Evolutionary conservation across 2,329 filamentous ascomycete genomes (phyloP).

Genomic region (Hymenoscyphus repandus): DNA sequence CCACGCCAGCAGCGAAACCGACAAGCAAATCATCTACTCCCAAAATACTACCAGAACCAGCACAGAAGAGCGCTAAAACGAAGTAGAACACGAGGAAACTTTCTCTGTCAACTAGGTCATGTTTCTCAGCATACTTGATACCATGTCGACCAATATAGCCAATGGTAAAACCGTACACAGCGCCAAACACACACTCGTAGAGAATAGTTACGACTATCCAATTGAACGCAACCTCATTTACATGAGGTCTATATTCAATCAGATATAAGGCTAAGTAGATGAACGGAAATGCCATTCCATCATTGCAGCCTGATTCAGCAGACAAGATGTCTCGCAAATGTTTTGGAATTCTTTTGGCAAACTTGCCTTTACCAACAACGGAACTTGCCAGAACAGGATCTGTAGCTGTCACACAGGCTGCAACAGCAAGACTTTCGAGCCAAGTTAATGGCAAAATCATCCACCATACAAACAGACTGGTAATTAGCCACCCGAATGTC

Average conservation of each 20-base stretch:
- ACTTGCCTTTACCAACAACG: constrained; percentile 97
- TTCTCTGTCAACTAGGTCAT: constrained; percentile 85
- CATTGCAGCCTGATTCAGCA: constrained; percentile 96
- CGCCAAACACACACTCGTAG: constrained; percentile 94
- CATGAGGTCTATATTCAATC: constrained; percentile 70
- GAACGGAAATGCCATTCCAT: constrained; percentile 99
- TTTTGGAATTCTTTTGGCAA: constrained; percentile 94
- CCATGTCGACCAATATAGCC: constrained; percentile 88
- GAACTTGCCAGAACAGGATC: constrained; percentile 96
- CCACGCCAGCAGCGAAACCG: constrained; percentile 92
- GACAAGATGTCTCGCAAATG: constrained; percentile 93
- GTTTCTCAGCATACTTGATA: constrained; percentile 81
- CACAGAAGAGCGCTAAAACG: constrained; percentile 86
- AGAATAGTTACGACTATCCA: constrained; percentile 88
- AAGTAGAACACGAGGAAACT: constrained; percentile 99
- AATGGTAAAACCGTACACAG: constrained; percentile 78
- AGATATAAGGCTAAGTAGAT: constrained; percentile 90
- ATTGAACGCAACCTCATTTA: constrained; percentile 67
- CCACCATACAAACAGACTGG: constrained; percentile 93
- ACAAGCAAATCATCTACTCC: constrained; percentile 92
- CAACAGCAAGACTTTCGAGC: constrained; percentile 81
- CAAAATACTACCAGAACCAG: constrained; percentile 84
- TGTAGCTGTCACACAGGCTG: constrained; percentile 94
- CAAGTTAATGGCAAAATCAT: constrained; percentile 73
- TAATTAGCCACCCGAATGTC: constrained; percentile 92